Evolutionary conservation across 2,329 filamentous ascomycete species (phyloP), one percentile per base, ranked within the genome.

Genomic region (Fusarium tanahbumbuense): DNA sequence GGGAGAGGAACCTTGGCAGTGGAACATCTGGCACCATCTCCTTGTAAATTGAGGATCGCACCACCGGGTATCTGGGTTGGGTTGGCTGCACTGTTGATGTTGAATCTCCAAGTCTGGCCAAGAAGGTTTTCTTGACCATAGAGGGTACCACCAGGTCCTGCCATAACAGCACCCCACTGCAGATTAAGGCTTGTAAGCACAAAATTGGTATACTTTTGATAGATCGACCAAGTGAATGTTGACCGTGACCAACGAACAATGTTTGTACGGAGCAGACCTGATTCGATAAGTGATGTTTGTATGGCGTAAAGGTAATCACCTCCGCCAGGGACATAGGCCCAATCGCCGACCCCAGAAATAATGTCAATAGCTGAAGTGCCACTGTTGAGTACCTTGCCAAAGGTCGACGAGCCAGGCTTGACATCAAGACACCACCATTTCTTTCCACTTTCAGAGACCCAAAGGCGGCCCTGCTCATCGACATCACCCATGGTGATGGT

Each of bases 241-340:
- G 55, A 42, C 9, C 54, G 28, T 12, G 53, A 63, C 60, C 65
- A 68, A 2, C 69, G 60, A 9, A 66, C 50, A 2, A 70, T 47
- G 20, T 64, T 72, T 8, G 54, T 66, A 2, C 52, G 23, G 4
- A 60, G 22, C 15, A 67, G 50, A 5, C 56, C 57, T 9, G 49
- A 53, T 9, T 55, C 41, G 18, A 67, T 32, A 18, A 58, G 6
- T 2, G 63, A 64, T 11, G 48, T 30, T 30, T 42, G 56, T 5
- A 59, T 12, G 16, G 56, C 47, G 20, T 59, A 59, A 6, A 59
- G 41, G 27, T 59, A 59, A 18, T 59, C 41, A 20, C 56, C 56
- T n/a, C 56, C 56, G 6, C 45, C 45, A 25, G 56, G 56, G 1
- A 59, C 56, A n/a, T 40, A 59, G 6, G 56, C 56, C 56, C 56